Base-by-base conservation (phyloP, 2,329 filamentous ascomycete genomes). In the Nothophaeocryptopus gaeumannii region DNA sequence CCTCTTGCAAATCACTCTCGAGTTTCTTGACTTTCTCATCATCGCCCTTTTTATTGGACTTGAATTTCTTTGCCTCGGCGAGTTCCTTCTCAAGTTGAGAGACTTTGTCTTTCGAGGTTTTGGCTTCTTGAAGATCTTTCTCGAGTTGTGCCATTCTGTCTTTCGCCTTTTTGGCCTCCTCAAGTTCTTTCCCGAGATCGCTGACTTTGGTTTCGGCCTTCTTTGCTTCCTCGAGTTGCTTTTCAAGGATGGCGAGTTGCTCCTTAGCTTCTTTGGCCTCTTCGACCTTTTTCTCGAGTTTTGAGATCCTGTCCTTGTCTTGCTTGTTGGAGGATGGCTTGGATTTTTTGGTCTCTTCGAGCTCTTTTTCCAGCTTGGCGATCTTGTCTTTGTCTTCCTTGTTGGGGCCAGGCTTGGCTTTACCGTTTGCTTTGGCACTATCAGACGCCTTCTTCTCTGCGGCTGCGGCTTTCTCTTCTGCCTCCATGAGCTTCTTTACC, bases 1-100 rank as follows among this genome's bases (percentile, higher is more conserved):
- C 55, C 16, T 41, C 48, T 20, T 50, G 35, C 12, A 63, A 32
- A 37, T 51, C 55, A 30, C 48, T 51, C 34, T 60, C 56, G 7
- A 54, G 40, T 35, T 58, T 50, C 15, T 44, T 47, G 39, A 48
- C 31, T 35, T 51, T 44, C 11, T 38, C 45, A 8, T 43, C 44
- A 15, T 52, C 50, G 13, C 45, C 46, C 14, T 43, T 32, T 36
- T 39, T 39, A 7, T 34, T 41, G 15, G 16, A 30, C 31, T 35
- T 32, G n/a, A 14, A 26, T 13, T 45, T 42, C 16, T 43, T 44
- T 10, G 49, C 41, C 10, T 38, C 29, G 3, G 49, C 15, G n/a
- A 53, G 42, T 11, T 55, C 39, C 15, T 41, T 51, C 1, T 42
- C 34, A 8, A 57, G 45, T n/a, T 50, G 20, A 26, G 20, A 26